Percentiles rank a stretch among this genome's conserved stretches.
These are phyloP conservation scores for Glebionis coronaria DNA, from an alignment of 129 eudicot species.

Conservation along the genomic window DNA sequence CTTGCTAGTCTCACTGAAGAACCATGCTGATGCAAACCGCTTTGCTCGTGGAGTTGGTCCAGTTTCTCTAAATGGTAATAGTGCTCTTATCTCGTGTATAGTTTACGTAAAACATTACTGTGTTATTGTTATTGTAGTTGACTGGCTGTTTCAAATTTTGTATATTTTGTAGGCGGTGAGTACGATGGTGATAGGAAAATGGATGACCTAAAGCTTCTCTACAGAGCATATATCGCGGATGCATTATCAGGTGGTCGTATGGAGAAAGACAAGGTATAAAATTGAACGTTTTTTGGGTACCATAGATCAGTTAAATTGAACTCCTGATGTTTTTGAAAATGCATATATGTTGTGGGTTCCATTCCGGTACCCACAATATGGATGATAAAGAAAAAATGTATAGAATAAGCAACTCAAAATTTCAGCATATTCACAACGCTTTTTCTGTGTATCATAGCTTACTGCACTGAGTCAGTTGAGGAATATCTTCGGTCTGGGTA, in stretches of 20 bases:
- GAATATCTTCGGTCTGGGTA: slow-evolving; percentile 91
- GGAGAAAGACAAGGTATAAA: slow-evolving; percentile 80
- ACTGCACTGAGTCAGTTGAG: slow-evolving; percentile 78
- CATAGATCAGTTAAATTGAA: not conserved
- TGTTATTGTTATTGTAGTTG: slow-evolving; percentile 9
- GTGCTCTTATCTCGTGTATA: slow-evolving; percentile 9
- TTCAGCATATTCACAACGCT: not conserved
- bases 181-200: slow-evolving; percentile 75
- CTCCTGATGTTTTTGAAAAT: not conserved
- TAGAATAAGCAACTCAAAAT: not conserved
- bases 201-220: slow-evolving; percentile 82
- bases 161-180: slow-evolving; percentile 68
- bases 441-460: slow-evolving; percentile 42
- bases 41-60: slow-evolving; percentile 96
- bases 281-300: not conserved
- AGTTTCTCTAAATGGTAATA: slow-evolving; percentile 62
- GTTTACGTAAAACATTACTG: not conserved
- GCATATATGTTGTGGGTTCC: not conserved
- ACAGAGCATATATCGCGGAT: slow-evolving; percentile 72
- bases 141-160: not conserved
- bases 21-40: slow-evolving; percentile 75
- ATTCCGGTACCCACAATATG: slow-evolving; percentile 1
- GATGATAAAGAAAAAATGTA: slow-evolving; percentile 4
- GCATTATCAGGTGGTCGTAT: slow-evolving; percentile 74
- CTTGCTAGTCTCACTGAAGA: slow-evolving; percentile 59